A percentile compares a stretch with the other conserved stretches of the same genome.
phyloP scores from a whole-genome alignment of 345 rosid species.

The Pugionium cornutum region DNA sequence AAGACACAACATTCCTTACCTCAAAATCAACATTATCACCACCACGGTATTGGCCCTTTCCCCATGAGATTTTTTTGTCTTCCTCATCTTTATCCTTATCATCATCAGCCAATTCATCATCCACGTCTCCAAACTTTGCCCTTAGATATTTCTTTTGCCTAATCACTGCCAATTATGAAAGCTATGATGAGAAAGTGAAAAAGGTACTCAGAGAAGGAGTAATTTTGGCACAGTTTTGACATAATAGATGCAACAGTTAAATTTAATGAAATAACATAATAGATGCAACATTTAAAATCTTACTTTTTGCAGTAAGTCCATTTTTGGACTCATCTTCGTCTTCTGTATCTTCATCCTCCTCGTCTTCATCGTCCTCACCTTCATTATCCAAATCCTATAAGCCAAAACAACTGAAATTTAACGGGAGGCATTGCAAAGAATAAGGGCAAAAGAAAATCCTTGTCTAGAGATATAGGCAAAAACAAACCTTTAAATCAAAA shows the following conservation, averaged over 20 bases:
- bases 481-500: conserved; percentile 59
- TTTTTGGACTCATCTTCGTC: conserved; percentile 44
- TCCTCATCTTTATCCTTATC: conserved; percentile 58
- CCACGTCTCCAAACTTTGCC: conserved; percentile 66
- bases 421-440: not conserved
- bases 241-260: conserved; percentile 1
- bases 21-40: conserved; percentile 62
- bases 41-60: conserved; percentile 48
- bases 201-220: not conserved
- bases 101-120: conserved; percentile 68
- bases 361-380: conserved; percentile 48
- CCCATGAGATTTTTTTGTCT: conserved; percentile 51
- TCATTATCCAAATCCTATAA: conserved; percentile 38
- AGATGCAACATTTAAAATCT: conserved; percentile 21
- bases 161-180: conserved; percentile 46
- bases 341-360: conserved; percentile 45
- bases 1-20: conserved; percentile 42
- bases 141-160: conserved; percentile 61
- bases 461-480: not conserved
- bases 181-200: not conserved
- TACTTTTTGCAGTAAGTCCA: conserved; percentile 64
- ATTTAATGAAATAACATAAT: conserved; percentile 1
- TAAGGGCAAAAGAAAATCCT: not conserved
- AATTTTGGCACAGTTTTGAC: not conserved
- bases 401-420: conserved; percentile 5